Evolutionary conservation across 305 asterid genomes (phyloP), one percentile per base, ranked within the genome.

Genomic region (Ilex paraguariensis): DNA sequence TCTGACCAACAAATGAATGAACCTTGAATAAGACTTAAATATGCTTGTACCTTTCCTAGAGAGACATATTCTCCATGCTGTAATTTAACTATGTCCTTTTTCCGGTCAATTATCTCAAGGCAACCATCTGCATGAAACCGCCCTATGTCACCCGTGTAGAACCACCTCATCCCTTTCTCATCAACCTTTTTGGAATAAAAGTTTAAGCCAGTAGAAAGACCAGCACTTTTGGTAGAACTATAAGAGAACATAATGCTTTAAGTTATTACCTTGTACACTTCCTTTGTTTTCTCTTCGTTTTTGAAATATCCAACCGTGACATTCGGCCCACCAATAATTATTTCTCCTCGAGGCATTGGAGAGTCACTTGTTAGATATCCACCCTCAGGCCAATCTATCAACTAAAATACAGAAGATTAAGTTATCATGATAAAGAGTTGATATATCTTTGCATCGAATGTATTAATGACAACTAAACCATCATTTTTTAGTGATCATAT

Each of bases 1-100:
- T n/a, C 62, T 6, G 45, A 50, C 31, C 49, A 36, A 61, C 59
- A 16, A 30, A 8, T 54, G 40, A 7, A 44, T 10, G 28, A 48
- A 31, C 31, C 10, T 13, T 49, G 33, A 56, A 48, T n/a, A 45
- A 1, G 33, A 56, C 10, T 31, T 12, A n/a, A 30, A 13, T 10
- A 45, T 50, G 5, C 68, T 9, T 51, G 32, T 71, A 82, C 99
- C 99, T 90, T 93, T 57, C 99, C 97, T 31, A 90, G 80, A 49
- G 99, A 93, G 28, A 93, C 99, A 62, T 93, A 93, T 76, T 93
- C 99, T 57, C 97, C 99, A 40, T 93, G 99, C 76, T 90, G 97
- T 71, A 93, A 95, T 68, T 93, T 93, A 15, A 90, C 95, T 11
- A 90, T 93, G 70, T 87, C 99, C 79, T 93, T 93, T 77, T 83